Percentiles rank a stretch among this genome's conserved stretches.
Conservation (phyloP, 352 stramenopile genomes). For the Thalassiosira ordinaria region DNA sequence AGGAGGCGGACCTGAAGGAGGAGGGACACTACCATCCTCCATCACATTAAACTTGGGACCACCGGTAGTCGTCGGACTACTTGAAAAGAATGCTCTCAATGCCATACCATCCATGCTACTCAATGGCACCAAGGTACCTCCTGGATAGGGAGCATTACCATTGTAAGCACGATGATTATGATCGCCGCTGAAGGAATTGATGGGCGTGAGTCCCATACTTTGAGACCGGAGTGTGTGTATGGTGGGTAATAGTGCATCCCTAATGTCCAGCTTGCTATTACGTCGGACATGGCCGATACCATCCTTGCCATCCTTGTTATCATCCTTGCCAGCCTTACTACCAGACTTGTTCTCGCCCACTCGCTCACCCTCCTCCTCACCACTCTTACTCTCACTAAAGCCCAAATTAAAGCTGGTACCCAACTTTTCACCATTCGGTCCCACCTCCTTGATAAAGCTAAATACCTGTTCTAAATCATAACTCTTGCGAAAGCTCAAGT, state of each 20-base stretch:
- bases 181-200: constrained; percentile 44
- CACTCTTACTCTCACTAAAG: constrained; percentile 17
- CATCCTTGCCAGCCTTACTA: background rate
- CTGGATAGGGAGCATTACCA: background rate
- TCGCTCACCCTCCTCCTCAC: too few relatives aligned
- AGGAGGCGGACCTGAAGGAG: too few relatives aligned
- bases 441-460: constrained; percentile 37
- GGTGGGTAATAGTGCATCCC: constrained; percentile 11
- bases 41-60: background rate
- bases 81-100: constrained; percentile 35
- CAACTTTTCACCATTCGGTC: background rate
- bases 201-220: constrained; percentile 47
- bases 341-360: too few relatives aligned
- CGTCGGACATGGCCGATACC: too few relatives aligned
- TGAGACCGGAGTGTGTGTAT: constrained; percentile 38
- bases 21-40: too few relatives aligned
- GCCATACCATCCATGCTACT: constrained; percentile 40
- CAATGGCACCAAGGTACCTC: constrained; percentile 14
- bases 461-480: constrained; percentile 56
- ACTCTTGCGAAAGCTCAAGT: constrained; percentile 47
- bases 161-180: background rate
- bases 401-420: constrained; percentile 25
- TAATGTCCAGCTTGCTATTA: background rate
- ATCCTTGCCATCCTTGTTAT: too few relatives aligned
- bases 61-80: constrained; percentile 23